A percentile compares a stretch with the other conserved stretches of the same genome.
These are phyloP conservation scores for Aegilops speltoides DNA, from an alignment of 176 grass and related monocot genomes.

Conservation along the genomic window DNA sequence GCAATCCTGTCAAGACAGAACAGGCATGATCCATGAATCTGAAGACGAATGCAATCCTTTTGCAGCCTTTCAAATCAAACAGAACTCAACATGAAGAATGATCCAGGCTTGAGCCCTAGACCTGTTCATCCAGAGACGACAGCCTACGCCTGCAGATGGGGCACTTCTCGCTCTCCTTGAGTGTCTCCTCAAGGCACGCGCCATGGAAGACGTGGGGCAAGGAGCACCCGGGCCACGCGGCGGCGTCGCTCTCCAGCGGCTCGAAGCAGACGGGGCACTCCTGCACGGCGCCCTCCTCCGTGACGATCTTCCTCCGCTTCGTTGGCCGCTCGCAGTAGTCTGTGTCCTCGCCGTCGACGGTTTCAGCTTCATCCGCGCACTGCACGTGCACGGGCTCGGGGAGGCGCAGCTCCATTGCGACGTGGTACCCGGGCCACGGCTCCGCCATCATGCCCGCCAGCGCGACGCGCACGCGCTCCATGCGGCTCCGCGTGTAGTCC, in stretches of 20 bases:
- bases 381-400: background rate
- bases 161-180: background rate
- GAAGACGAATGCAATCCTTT: no score
- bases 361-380: background rate
- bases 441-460: background rate
- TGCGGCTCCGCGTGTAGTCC: background rate
- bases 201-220: background rate
- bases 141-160: background rate
- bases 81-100: no score
- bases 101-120: no score
- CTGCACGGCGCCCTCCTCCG: no score
- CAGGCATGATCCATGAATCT: no score
- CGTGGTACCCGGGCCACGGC: background rate
- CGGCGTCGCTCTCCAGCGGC: background rate
- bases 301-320: no score
- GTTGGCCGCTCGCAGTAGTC: no score
- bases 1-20: no score
- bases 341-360: background rate
- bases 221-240: background rate
- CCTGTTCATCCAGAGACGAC: background rate
- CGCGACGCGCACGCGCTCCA: background rate
- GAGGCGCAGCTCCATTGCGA: background rate
- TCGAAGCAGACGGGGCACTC: no score
- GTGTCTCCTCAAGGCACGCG: background rate
- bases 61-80: no score